These are phyloP conservation scores for Zygoascus bituminiphila DNA, from an alignment of 805 yeast genomes.

Conservation along the genomic window DNA sequence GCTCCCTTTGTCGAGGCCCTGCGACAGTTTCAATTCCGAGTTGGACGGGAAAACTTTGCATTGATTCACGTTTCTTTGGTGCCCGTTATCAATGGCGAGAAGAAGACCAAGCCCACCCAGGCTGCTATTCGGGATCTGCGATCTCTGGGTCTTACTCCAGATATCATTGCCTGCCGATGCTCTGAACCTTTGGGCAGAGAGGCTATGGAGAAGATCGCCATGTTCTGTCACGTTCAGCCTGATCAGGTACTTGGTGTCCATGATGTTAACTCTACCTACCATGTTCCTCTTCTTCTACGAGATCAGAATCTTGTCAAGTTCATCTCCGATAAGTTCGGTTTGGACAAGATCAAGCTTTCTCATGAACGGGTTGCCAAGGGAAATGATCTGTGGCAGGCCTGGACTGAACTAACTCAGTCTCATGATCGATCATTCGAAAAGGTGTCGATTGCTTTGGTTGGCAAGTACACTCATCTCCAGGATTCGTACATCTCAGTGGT, in stretches of 20 bases:
- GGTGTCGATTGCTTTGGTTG: conserved; percentile 92
- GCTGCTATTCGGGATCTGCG: conserved; percentile 97
- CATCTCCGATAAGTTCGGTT: conserved; percentile 57
- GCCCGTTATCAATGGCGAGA: conserved; percentile 97
- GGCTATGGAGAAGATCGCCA: conserved; percentile 92
- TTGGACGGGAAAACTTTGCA: conserved; percentile 88
- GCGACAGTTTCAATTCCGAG: conserved; percentile 97
- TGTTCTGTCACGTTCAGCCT: conserved; percentile 99
- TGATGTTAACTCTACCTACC: conserved; percentile 94
- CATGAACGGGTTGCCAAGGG: conserved; percentile 57
- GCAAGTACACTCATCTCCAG: conserved; percentile 91
- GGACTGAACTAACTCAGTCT: conserved; percentile 72
- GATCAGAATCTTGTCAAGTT: conserved; percentile 79
- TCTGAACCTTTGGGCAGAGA: conserved; percentile 68
- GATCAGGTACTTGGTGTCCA: conserved; percentile 95
- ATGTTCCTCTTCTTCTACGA: conserved; percentile 84
- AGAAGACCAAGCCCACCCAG: conserved; percentile 98
- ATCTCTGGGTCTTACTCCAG: conserved; percentile 89
- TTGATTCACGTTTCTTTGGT: conserved; percentile 94
- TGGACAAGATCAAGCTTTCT: conserved; percentile 41
- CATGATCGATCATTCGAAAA: conserved; percentile 79
- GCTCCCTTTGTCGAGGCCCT: conserved; percentile 99
- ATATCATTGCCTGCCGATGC: conserved; percentile 97
- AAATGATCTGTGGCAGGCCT: conserved; percentile 55
- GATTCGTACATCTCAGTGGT: conserved; percentile 93